Evolutionary conservation across 352 stramenopile genomes (phyloP).

Genomic region (Thalassiosira ordinaria): DNA sequence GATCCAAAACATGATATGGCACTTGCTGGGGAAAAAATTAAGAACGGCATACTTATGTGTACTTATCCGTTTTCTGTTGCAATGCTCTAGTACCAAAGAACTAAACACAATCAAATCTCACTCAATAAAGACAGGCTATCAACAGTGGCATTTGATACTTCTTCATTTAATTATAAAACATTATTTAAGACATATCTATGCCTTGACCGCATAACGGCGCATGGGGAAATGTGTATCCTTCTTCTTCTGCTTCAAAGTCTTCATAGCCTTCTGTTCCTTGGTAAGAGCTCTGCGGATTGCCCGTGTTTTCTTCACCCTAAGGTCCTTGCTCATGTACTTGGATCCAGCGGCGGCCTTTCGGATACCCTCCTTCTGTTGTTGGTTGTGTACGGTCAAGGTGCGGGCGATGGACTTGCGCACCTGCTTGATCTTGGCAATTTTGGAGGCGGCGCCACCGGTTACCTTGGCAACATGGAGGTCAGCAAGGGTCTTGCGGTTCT

Average conservation of each 20-base stretch:
- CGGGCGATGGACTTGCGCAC: slow-evolving; percentile 99
- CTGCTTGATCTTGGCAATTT: slow-evolving; percentile 99
- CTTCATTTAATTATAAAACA: slow-evolving; percentile 25
- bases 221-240: slow-evolving; percentile 97
- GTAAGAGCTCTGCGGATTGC: slow-evolving; percentile 96
- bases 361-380: slow-evolving; percentile 98
- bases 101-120: too few species aligned
- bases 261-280: slow-evolving; percentile 92
- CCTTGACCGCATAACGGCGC: slow-evolving; percentile 97
- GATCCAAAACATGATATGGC: too few species aligned
- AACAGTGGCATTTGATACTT: too few species aligned
- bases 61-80: too few species aligned
- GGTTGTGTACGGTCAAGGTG: slow-evolving; percentile 99
- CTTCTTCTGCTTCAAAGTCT: slow-evolving; percentile 92
- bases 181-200: slow-evolving; percentile 82
- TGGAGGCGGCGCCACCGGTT: slow-evolving; percentile 97
- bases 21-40: too few species aligned
- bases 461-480: slow-evolving; percentile 99
- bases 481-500: slow-evolving; percentile 97
- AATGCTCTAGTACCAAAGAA: too few species aligned
- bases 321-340: slow-evolving; percentile 98
- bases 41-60: too few species aligned
- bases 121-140: too few species aligned
- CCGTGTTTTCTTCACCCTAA: slow-evolving; percentile 98
- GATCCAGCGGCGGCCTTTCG: slow-evolving; percentile 92